phyloP scores from a whole-genome alignment of 148 eudicot species.

The Hydrangea macrophylla region DNA sequence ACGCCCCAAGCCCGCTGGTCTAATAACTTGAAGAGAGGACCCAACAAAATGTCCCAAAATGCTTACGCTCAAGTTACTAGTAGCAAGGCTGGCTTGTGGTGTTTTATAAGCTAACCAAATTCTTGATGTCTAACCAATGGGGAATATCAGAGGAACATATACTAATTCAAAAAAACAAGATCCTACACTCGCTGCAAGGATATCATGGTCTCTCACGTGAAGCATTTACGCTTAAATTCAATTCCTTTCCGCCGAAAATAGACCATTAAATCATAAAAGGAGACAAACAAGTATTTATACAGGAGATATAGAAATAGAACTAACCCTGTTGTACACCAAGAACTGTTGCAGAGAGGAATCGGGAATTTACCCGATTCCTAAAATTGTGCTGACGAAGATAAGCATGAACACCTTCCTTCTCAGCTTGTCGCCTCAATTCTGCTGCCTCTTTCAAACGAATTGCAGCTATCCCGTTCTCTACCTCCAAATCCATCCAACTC shows the following conservation, averaged over 20 bases:
- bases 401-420: conserved; percentile 72
- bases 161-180: neutral
- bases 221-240: neutral
- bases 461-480: conserved; percentile 82
- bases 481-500: conserved; percentile 74
- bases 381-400: conserved; percentile 68
- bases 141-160: neutral
- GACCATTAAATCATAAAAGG: neutral
- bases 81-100: too few species aligned
- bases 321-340: conserved; percentile 90
- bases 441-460: conserved; percentile 83
- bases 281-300: neutral
- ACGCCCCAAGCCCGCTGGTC: too few species aligned
- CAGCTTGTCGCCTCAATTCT: conserved; percentile 81
- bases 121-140: too few species aligned
- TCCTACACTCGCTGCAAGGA: neutral
- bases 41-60: too few species aligned
- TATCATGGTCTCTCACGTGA: neutral
- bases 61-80: too few species aligned
- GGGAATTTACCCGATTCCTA: conserved; percentile 86
- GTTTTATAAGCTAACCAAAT: too few species aligned
- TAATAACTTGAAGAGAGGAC: too few species aligned
- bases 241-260: neutral
- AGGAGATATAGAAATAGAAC: conserved; percentile 12
- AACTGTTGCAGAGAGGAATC: conserved; percentile 85